Evolutionary conservation across 192 early-diverging fungal genomes (phyloP), one percentile per base, ranked within the genome.

Genomic region (Backusella liffmaniae): DNA sequence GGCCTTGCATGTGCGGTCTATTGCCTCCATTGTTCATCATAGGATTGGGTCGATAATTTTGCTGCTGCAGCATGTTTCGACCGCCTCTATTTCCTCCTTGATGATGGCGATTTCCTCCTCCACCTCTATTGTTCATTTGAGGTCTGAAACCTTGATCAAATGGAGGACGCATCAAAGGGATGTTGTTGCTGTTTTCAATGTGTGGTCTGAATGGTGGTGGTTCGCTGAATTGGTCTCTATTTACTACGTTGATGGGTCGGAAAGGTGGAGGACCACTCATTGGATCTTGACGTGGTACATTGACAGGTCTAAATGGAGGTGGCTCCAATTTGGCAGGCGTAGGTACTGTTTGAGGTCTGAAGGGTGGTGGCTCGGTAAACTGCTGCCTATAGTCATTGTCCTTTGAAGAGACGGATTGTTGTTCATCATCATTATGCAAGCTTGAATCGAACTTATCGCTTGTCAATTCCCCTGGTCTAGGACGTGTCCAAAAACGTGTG

Each of bases 401-500:
- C 35, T 88, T 82, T 62, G 56, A 62, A 49, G 80, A 77, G 9
- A 70, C 71, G 15, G 81, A 79, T 56, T 78, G 82, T 32, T 78
- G 51, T 66, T 87, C 86, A 34, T 86, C 89, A 1, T 84, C 82
- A 66, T 75, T 80, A 30, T 86, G 85, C 42, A 83, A 81, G 49
- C 86, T 83, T 30, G 85, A 84, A 62, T 87, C 85, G 26, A 87
- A 90, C 46, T 88, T 90, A 73, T 90, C 89, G 70, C 79, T 78
- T 67, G 77, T 82, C 26, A 80, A 78, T 46, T 90, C 89, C 66
- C 94, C 98, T 5, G 98, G 98, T 16, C 98, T 86, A 37, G 95
- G 94, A 29, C 97, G 86, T 21, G 94, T 93, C 97, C 97, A 99
- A 78, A 98, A 98, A 29, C 94, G 90, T 12, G 97, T 98, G 0